These are phyloP conservation scores for Xylariaceae sp. DNA, from an alignment of 2,329 filamentous ascomycete species.

Conservation along the genomic window DNA sequence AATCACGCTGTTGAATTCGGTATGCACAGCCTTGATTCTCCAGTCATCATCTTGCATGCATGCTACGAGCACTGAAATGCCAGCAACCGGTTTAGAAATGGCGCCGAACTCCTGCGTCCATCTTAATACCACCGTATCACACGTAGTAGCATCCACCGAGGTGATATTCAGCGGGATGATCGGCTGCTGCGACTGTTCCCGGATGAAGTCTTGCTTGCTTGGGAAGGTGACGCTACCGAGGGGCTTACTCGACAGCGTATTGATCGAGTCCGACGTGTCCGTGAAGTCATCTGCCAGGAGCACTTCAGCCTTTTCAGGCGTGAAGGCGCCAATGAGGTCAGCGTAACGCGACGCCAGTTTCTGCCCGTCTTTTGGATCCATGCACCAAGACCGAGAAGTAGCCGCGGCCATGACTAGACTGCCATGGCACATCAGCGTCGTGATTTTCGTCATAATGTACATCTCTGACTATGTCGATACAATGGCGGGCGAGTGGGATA, in stretches of 20 bases:
- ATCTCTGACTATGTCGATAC: not conserved
- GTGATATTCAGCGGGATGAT: constrained; percentile 39
- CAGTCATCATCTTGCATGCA: constrained; percentile 32
- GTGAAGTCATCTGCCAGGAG: constrained; percentile 38
- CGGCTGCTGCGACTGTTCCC: constrained; percentile 36
- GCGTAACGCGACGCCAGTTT: constrained; percentile 22
- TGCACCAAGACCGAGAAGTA: not conserved
- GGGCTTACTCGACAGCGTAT: constrained; percentile 38
- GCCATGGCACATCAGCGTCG: not conserved
- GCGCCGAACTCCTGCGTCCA: constrained; percentile 41
- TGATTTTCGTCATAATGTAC: not conserved
- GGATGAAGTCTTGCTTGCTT: constrained; percentile 39
- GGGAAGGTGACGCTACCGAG: constrained; percentile 42
- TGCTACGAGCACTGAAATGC: constrained; percentile 40
- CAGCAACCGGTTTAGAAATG: constrained; percentile 33
- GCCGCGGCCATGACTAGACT: not conserved
- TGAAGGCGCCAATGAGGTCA: constrained; percentile 21
- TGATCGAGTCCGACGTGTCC: constrained; percentile 45
- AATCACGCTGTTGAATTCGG: constrained; percentile 44
- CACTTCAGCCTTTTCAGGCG: constrained; percentile 3
- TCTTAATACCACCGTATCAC: constrained; percentile 40
- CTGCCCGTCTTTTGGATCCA: not conserved
- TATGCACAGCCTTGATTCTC: constrained; percentile 40
- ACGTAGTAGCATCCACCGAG: constrained; percentile 36
- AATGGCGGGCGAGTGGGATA: too few species aligned